A percentile compares a stretch with the other conserved stretches of the same genome.
phyloP scores from a whole-genome alignment of 208 protist species.

The Leishmania major region DNA sequence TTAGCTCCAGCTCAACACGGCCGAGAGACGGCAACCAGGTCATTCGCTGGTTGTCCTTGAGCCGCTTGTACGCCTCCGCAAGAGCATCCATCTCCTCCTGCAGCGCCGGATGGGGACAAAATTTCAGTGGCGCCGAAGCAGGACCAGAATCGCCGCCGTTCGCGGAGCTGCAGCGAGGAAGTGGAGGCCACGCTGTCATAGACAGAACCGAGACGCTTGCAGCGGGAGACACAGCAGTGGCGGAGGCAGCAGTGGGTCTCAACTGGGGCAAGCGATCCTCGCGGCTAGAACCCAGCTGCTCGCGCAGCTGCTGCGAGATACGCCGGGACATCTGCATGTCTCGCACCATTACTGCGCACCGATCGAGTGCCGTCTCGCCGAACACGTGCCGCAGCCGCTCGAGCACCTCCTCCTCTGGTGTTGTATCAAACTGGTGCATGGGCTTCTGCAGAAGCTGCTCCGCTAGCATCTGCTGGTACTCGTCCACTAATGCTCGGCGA shows the following conservation, averaged over 20 bases:
- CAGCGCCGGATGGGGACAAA: conserved; percentile 61
- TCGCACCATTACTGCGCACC: conserved; percentile 84
- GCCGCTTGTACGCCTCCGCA: conserved; percentile 54
- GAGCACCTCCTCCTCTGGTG: conserved; percentile 80
- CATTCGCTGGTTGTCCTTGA: conserved; percentile 73
- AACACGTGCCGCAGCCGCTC: conserved; percentile 88
- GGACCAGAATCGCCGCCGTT: conserved; percentile 19
- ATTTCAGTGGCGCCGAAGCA: conserved; percentile 40
- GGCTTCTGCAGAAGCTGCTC: conserved; percentile 66
- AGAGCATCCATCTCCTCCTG: conserved; percentile 56
- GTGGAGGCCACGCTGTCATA: conserved; percentile 69
- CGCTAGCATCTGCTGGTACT: conserved; percentile 78
- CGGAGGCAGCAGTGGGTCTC: neutral
- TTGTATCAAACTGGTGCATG: conserved; percentile 84
- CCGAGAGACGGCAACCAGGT: conserved; percentile 69
- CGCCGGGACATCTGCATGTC: conserved; percentile 84
- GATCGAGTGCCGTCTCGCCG: conserved; percentile 69
- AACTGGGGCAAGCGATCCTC: neutral
- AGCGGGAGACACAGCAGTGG: neutral
- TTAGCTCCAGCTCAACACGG: conserved; percentile 61
- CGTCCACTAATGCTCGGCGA: conserved; percentile 61
- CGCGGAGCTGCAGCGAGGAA: conserved; percentile 26
- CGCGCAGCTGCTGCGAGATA: conserved; percentile 64
- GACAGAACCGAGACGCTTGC: conserved; percentile 75
- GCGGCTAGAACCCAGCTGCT: conserved; percentile 15